Percentiles rank a stretch among this genome's conserved stretches.
These are phyloP conservation scores for Nicotiana tabacum DNA, from an alignment of 257 asterid species.

Conservation along the genomic window DNA sequence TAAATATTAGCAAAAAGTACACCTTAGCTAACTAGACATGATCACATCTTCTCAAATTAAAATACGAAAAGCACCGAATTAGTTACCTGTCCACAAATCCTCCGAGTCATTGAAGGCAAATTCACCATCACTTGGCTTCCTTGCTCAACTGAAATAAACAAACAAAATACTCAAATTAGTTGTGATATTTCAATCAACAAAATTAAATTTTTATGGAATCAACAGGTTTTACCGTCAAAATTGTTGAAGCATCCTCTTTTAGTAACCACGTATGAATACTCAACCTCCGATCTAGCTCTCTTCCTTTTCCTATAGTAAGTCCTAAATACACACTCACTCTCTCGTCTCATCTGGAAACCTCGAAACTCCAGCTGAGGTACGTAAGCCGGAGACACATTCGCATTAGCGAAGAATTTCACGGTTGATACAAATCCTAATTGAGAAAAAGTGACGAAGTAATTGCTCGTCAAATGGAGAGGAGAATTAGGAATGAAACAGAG, in stretches of 20 bases:
- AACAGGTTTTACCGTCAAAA: slow-evolving; percentile 24
- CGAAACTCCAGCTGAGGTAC: slow-evolving; percentile 19
- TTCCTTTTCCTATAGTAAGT: slow-evolving; percentile 50
- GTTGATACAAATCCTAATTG: slow-evolving; percentile 34
- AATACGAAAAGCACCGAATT: background rate
- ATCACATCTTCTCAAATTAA: background rate
- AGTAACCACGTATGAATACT: slow-evolving; percentile 14
- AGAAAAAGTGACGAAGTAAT: slow-evolving; percentile 48
- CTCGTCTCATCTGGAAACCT: slow-evolving; percentile 1
- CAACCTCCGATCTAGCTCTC: slow-evolving; percentile 30
- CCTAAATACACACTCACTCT: slow-evolving; percentile 16
- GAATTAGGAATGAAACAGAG: slow-evolving; percentile 65
- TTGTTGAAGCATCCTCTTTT: slow-evolving; percentile 20
- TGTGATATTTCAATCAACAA: background rate
- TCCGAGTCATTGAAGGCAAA: slow-evolving; percentile 17
- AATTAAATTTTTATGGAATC: background rate
- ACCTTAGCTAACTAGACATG: background rate
- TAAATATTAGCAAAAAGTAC: background rate
- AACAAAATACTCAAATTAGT: background rate
- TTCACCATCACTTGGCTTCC: slow-evolving; percentile 12
- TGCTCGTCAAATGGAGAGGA: slow-evolving; percentile 41
- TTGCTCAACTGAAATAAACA: slow-evolving; percentile 31
- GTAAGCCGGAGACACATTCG: slow-evolving; percentile 2
- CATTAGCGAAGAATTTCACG: slow-evolving; percentile 29
- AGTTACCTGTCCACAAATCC: slow-evolving; percentile 36